Percentiles rank a stretch among this genome's conserved stretches.
Conservation (phyloP, 495 filamentous ascomycete species). For the Xylaria telfairii region DNA sequence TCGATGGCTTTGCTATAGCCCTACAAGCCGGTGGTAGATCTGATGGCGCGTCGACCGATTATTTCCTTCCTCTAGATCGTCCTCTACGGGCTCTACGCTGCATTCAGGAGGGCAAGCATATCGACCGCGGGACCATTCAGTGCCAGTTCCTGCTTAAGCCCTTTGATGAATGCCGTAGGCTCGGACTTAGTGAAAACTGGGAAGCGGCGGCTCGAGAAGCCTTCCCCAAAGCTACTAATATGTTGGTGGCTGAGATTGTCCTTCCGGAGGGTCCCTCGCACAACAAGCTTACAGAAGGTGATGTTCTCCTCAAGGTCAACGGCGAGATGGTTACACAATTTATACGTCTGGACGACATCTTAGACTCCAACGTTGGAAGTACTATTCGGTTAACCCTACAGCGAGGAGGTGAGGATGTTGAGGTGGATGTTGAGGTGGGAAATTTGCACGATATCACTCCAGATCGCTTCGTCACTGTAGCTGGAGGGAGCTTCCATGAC, state of each 20-base stretch:
- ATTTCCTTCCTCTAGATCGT: slow-evolving; percentile 93
- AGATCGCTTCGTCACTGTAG: slow-evolving; percentile 91
- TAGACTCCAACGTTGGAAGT: slow-evolving; percentile 84
- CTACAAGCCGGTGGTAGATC: slow-evolving; percentile 92
- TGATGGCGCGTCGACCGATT: slow-evolving; percentile 96
- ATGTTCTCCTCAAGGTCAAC: slow-evolving; percentile 95
- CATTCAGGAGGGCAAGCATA: slow-evolving; percentile 73
- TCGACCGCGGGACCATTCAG: slow-evolving; percentile 94
- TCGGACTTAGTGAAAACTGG: slow-evolving; percentile 85
- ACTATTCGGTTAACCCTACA: slow-evolving; percentile 79
- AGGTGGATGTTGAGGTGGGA: slow-evolving; percentile 84
- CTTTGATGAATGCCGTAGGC: slow-evolving; percentile 93
- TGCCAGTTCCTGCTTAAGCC: slow-evolving; percentile 96
- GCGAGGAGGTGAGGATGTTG: slow-evolving; percentile 84
- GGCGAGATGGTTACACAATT: slow-evolving; percentile 94
- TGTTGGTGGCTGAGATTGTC: slow-evolving; percentile 95
- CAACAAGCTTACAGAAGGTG: slow-evolving; percentile 85
- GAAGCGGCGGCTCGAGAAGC: slow-evolving; percentile 79
- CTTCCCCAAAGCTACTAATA: slow-evolving; percentile 92
- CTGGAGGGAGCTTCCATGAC: slow-evolving; percentile 91
- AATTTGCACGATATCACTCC: slow-evolving; percentile 95
- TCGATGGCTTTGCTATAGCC: slow-evolving; percentile 90
- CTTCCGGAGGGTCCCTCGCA: slow-evolving; percentile 89
- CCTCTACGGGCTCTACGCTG: slow-evolving; percentile 86
- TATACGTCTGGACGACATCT: slow-evolving; percentile 87